These are phyloP conservation scores for Trametes polyzona DNA, from an alignment of 1,284 basidiomycete genomes.

Conservation along the genomic window DNA sequence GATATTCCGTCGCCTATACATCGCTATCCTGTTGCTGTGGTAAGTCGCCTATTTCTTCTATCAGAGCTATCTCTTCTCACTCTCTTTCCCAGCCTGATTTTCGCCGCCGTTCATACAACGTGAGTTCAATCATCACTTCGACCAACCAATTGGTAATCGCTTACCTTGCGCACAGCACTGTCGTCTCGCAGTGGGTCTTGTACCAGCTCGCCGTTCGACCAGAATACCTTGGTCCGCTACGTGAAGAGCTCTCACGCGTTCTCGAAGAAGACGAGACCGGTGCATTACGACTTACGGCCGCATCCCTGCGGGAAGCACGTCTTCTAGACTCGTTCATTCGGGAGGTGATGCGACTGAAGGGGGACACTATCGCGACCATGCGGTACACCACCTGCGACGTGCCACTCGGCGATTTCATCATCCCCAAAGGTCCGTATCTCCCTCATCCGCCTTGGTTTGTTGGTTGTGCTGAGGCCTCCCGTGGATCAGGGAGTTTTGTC, in stretches of 20 bases:
- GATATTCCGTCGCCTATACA: constrained; percentile 25
- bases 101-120: constrained; percentile 44
- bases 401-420: constrained; percentile 36
- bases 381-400: constrained; percentile 38
- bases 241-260: constrained; percentile 43
- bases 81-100: constrained; percentile 34
- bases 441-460: not conserved
- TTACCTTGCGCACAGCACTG: constrained; percentile 28
- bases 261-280: constrained; percentile 33
- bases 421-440: constrained; percentile 37
- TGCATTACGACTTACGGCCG: constrained; percentile 33
- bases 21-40: constrained; percentile 27
- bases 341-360: constrained; percentile 44
- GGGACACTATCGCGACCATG: constrained; percentile 40
- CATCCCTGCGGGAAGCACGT: constrained; percentile 36
- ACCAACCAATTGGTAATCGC: not conserved
- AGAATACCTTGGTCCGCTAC: constrained; percentile 44
- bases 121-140: constrained; percentile 18
- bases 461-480: not conserved
- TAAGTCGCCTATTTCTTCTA: constrained; percentile 7
- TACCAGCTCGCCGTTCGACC: constrained; percentile 47
- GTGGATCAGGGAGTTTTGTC: constrained; percentile 34
- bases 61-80: not conserved
- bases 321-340: constrained; percentile 43
- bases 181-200: constrained; percentile 44